Evolutionary conservation across 805 yeast species (phyloP), one percentile per base, ranked within the genome.

Genomic region (Candida ortonii): DNA sequence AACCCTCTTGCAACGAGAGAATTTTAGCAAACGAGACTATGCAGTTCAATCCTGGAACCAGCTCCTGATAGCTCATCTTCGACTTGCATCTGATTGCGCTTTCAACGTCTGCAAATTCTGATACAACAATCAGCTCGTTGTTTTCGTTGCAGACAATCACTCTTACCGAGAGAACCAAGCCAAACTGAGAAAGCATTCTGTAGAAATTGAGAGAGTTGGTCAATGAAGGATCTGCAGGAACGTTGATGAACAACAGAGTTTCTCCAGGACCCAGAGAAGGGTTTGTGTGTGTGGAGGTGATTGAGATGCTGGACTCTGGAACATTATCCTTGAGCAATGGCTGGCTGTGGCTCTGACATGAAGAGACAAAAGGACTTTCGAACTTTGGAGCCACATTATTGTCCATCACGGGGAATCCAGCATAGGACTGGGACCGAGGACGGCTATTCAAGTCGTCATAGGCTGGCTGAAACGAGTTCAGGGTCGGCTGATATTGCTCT

Each of bases 1-100:
- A 16, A 16, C 22, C 26, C 18, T 48, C 50, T 15, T 38, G 41
- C 21, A 53, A 29, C n/a, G 45, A 38, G 18, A 59, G 38, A 20
- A 87, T 73, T 51, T 82, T 84, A 3, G 96, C 97, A 68, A 87
- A 93, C 0, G 89, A 85, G 23, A 87, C 85, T 24, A 76, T 66
- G 55, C 93, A 76, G 12, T 82, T 76, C 16, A 75, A 69, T 3
- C 95, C 95, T 2, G 90, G 85, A 41, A 79, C 73, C 24, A 90
- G 68, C 52, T 90, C 96, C 45, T 80, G 78, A 44, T 88, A 94
- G 52, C 84, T 86, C 52, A 89, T 71, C 31, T 70, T 76, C 11
- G 85, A 83, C 52, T 80, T 79, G 33, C 96, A 87, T 30, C 70
- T 73, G 69, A 84, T 77, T 7, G 98, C 95, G 20, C 77, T 65